Conservation (phyloP, 257 asterid species). For the Solanum lycopersicoides region DNA sequence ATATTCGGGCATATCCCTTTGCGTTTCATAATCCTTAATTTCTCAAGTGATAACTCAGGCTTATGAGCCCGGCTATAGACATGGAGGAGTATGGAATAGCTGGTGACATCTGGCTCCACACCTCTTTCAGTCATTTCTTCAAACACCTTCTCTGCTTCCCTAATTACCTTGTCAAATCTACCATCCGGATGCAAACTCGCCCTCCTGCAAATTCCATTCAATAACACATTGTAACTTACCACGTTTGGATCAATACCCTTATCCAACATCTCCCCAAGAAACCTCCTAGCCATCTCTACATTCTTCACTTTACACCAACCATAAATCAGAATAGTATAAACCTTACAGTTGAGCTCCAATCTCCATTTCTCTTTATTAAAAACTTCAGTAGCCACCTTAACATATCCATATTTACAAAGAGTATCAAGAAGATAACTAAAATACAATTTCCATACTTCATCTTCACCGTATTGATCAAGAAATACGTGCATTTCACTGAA, state of each 20-base stretch:
- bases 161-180: constrained; percentile 56
- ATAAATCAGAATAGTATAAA: constrained; percentile 66
- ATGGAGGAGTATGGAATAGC: constrained; percentile 70
- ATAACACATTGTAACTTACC: constrained; percentile 64
- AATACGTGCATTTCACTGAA: constrained; percentile 63
- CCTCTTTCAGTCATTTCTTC: constrained; percentile 62
- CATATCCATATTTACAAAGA: constrained; percentile 83
- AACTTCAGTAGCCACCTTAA: constrained; percentile 68
- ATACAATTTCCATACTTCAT: constrained; percentile 8
- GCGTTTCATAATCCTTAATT: constrained; percentile 58
- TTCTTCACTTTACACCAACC: constrained; percentile 86
- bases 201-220: constrained; percentile 81
- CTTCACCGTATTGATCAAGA: constrained; percentile 26
- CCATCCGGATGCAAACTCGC: constrained; percentile 70
- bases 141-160: constrained; percentile 63
- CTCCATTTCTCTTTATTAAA: constrained; percentile 71
- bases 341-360: constrained; percentile 34
- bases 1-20: constrained; percentile 58
- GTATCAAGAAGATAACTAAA: constrained; percentile 68
- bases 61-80: constrained; percentile 85
- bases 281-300: constrained; percentile 55
- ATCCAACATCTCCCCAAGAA: constrained; percentile 57
- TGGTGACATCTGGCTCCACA: constrained; percentile 74
- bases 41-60: constrained; percentile 66
- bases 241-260: constrained; percentile 68